Percentiles rank a stretch among this genome's conserved stretches.
phyloP scores from a whole-genome alignment of 2,329 filamentous ascomycete species.

The Scleromitrula shiraiana region DNA sequence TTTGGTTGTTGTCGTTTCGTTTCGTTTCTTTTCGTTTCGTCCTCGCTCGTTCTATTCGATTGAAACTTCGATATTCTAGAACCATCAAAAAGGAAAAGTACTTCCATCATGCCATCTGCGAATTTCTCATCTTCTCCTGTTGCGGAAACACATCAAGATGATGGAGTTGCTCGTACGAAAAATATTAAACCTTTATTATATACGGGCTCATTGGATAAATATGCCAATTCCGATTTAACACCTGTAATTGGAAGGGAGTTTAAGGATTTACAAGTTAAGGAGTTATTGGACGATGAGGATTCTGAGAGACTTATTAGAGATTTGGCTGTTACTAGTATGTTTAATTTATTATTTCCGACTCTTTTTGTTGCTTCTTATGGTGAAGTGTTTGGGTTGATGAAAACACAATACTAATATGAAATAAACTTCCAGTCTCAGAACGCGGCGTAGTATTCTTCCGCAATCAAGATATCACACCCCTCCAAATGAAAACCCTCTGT shows the following conservation, averaged over 20 bases:
- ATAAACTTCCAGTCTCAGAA: conserved; percentile 51
- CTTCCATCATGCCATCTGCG: not conserved
- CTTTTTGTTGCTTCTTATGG: no score
- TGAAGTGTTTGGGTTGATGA: no score
- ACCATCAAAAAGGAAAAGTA: not conserved
- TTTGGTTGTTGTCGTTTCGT: no score
- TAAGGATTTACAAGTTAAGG: conserved; percentile 46
- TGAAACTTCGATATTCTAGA: no score
- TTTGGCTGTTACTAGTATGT: conserved; percentile 39
- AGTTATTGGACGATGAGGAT: conserved; percentile 42
- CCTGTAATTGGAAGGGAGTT: conserved; percentile 45
- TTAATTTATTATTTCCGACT: not conserved
- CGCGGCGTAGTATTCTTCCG: conserved; percentile 46
- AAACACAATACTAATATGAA: no score
- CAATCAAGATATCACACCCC: conserved; percentile 38
- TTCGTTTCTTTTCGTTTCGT: no score
- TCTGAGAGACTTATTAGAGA: conserved; percentile 40
- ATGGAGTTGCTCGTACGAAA: conserved; percentile 6
- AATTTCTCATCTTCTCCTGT: no score
- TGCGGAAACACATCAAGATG: conserved; percentile 4
- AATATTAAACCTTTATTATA: conserved; percentile 6
- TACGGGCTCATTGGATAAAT: conserved; percentile 17
- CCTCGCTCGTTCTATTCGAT: no score
- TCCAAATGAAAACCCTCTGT: conserved; percentile 37
- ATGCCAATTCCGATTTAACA: conserved; percentile 17